Base-by-base conservation (phyloP, 306 rosid species). In the Mucuna pruriens region DNA sequence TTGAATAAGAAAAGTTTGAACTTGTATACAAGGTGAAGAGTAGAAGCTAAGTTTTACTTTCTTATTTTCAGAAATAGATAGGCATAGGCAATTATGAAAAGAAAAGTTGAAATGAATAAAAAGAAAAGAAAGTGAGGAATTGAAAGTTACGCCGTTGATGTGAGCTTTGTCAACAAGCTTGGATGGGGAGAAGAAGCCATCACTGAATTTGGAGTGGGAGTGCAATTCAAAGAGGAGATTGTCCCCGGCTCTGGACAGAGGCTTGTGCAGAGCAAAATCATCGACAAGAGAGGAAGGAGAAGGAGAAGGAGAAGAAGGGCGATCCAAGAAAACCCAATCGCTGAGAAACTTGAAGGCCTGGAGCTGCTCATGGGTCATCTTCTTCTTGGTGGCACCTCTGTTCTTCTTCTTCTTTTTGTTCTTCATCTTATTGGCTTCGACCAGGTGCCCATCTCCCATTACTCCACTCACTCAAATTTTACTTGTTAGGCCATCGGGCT, bases 161-260 rank as follows among this genome's bases (percentile, higher is more conserved):
- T 91, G 95, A 85, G 99, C 99, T 83, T 88, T 90, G 82, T 95
- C 97, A 51, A 95, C 87, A 29, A 95, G 76, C 88, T 91, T 95
- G 5, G 97, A 80, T 87, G 99, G 99, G 33, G 99, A 88, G 71
- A 95, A 87, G 86, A 90, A 95, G 22, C 99, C 99, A 87, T 95
- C 99, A 85, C 99, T 95, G 86, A 31, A 95, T 81, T 95, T 95
- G 36, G 97, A 89, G 84, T 95, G 99, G 0, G 97, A 90, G 82
- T 95, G 99, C 89, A 95, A 87, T 65, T 95, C 99, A 77, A 93
- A 93, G 23, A 90, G 85, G 5, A 95, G 64, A 69, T 84, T 93
- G 36, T 88, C 94, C 73, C 87, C 88, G n/a, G 90, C 92, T 82
- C 82, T 87, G 4, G 90, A 93, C 10, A 88, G n/a, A 79, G 45